Evolutionary conservation across 495 filamentous ascomycete genomes (phyloP).

Genomic region (Evansstolkia leycettana): DNA sequence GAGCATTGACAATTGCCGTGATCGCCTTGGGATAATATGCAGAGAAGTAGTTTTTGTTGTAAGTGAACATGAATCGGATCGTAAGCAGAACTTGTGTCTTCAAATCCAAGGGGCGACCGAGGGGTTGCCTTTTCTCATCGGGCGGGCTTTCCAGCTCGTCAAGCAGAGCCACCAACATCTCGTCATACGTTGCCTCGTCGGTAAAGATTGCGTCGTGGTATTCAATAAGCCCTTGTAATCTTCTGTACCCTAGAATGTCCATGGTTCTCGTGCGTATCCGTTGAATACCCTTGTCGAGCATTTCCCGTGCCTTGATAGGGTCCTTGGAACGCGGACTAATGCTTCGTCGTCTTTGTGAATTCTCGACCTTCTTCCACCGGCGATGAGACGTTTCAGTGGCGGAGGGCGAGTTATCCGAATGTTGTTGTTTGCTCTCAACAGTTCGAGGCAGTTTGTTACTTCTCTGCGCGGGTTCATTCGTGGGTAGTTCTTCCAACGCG

Average conservation of each 20-base stretch:
- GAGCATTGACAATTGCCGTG: slow-evolving; percentile 53
- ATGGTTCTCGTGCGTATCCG: slow-evolving; percentile 59
- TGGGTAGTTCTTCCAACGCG: slow-evolving; percentile 16
- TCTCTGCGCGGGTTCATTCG: slow-evolving; percentile 17
- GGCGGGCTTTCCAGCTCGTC: slow-evolving; percentile 56
- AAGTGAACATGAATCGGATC: slow-evolving; percentile 61
- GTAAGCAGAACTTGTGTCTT: slow-evolving; percentile 76
- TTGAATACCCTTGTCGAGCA: slow-evolving; percentile 66
- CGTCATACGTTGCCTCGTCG: slow-evolving; percentile 48
- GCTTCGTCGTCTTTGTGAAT: slow-evolving; percentile 12
- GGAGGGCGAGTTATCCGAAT: background rate
- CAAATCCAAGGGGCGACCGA: slow-evolving; percentile 50
- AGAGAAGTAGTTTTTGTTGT: slow-evolving; percentile 50
- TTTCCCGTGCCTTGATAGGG: slow-evolving; percentile 33
- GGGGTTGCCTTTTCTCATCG: slow-evolving; percentile 21
- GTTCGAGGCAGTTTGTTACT: slow-evolving; percentile 7
- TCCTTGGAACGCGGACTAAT: slow-evolving; percentile 32
- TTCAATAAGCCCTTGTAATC: slow-evolving; percentile 69
- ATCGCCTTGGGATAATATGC: slow-evolving; percentile 53
- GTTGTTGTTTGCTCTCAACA: slow-evolving; percentile 1
- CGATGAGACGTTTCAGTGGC: slow-evolving; percentile 7
- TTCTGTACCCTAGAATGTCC: slow-evolving; percentile 81
- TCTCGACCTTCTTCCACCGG: slow-evolving; percentile 14
- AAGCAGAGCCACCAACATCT: slow-evolving; percentile 60
- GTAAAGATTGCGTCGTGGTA: slow-evolving; percentile 48